Base-by-base conservation (phyloP, 2,329 filamentous ascomycete species). In the Fusarium temperatum region DNA sequence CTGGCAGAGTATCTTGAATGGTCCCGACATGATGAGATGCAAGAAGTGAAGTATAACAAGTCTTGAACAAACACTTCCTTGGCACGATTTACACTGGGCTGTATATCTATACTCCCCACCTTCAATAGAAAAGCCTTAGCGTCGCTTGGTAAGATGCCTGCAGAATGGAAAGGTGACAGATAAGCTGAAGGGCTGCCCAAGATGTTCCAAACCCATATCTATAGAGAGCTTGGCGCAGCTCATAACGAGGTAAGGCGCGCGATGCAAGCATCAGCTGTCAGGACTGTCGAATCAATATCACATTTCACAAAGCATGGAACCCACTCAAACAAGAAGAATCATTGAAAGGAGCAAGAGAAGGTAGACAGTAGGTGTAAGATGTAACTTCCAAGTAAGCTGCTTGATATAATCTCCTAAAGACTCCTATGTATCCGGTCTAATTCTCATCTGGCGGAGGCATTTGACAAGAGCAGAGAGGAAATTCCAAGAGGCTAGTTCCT, bases 361-460 rank as follows among this genome's bases (percentile, higher is more conserved):
- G 10, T 12, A 6, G n/a, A 17, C 4, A 48, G 20, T 17, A 22
- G 2, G 20, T 4, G 8, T 6, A n/a, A 4, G 12, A 22, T 30
- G 5, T 28, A 3, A 15, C 13, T 7, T 15, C 17, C 6, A 30
- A n/a, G 12, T 12, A 8, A 17, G 7, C 6, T 11, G 20, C 4
- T 48, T 17, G 13, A 48, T 17, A 22, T 30, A 22, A 5, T 22
- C 0, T 48, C 4, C 9, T 17, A 30, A 17, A 8, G 5, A 9
- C 12, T n/a, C 1, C 14, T 6, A 8, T 11, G 4, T 15, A 17
- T 17, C 20, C 13, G 3, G 20, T 12, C 6, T 1, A 17, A 3
- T 4, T 11, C n/a, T 4, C 14, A 48, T 2, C 14, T 48, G 3
- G 14, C 20, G 3, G 22, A 11, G 7, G 0, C 0, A 30, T 12